Base-by-base conservation (phyloP, 2,329 filamentous ascomycete genomes). In the Aurifilum marmelostoma region DNA sequence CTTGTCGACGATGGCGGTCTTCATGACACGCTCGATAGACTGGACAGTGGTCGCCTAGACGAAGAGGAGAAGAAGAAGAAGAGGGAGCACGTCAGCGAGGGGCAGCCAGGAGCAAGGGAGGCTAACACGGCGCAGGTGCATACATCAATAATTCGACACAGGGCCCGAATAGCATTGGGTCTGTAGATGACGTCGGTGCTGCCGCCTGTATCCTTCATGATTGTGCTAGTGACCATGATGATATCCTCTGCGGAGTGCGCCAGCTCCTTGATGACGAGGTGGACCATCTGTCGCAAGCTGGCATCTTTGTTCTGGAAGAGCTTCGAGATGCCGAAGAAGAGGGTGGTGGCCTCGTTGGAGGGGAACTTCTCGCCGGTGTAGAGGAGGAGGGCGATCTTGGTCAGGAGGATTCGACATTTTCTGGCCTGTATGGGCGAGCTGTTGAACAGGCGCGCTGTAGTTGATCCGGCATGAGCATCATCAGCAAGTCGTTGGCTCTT, bases 271-370 rank as follows among this genome's bases (percentile, higher is more conserved):
- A 98, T 93, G 79, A 97, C 91, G 74, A 98, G 87, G 83, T 98
- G 97, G 65, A 99, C 95, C 94, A 98, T 97, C 85, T 99, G 96
- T 77, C 96, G 93, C 79, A 99, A 87, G 76, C 93, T 95, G 76
- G 94, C 92, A 91, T 99, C 96, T 83, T 97, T 98, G 83, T 98
- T 98, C 86, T 98, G 95, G 87, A 99, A 99, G 71, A 98, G 88
- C 87, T 98, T 98, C 72, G 95, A 98, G 81, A 97, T 98, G 75
- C 95, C 94, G 80, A 98, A 98, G 89, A 99, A 99, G 73, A 99
- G 91, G 62, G 93, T 95, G 41, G 96, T 98, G 75, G 96, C 96
- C 88, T 99, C 96, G 79, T 97, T 97, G 70, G 92, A 95, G 60
- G 94, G n/a, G 85, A 98, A 99, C 79, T 91, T 94, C 84, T 99